Evolutionary conservation across 1,284 basidiomycete species (phyloP).

Genomic region (Malassezia japonica): DNA sequence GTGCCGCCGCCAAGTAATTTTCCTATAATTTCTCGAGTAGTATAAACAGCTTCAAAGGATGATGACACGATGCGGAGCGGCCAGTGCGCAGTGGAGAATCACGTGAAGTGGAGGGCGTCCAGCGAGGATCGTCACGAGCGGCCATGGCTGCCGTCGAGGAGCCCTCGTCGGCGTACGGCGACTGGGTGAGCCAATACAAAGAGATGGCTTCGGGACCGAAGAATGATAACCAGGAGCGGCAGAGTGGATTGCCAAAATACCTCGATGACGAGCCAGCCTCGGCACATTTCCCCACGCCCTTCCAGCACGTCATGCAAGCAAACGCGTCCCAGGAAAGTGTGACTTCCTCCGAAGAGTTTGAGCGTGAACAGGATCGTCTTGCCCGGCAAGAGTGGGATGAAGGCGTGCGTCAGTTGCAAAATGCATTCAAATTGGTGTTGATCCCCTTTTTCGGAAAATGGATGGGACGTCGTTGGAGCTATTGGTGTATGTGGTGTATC

Average conservation of each 20-base stretch:
- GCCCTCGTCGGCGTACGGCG: too few species aligned
- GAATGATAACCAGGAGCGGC: neutral
- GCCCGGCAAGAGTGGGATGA: conserved; percentile 88
- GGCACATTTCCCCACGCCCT: neutral
- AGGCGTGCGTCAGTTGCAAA: conserved; percentile 68
- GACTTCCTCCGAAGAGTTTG: conserved; percentile 59
- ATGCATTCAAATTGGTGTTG: conserved; percentile 67
- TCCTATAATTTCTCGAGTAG: too few species aligned
- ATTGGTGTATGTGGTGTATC: conserved; percentile 53
- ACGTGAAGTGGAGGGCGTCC: too few species aligned
- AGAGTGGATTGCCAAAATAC: conserved; percentile 2
- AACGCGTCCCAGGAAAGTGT: conserved; percentile 7
- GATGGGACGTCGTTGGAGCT: conserved; percentile 71
- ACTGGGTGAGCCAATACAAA: conserved; percentile 1
- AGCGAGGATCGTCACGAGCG: too few species aligned
- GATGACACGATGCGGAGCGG: too few species aligned
- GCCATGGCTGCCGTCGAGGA: too few species aligned
- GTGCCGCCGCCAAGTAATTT: neutral
- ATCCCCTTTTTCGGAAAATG: conserved; percentile 79
- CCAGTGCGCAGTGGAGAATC: too few species aligned
- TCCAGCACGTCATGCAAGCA: neutral
- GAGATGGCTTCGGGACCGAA: neutral
- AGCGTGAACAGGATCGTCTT: conserved; percentile 54
- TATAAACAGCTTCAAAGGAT: too few species aligned
- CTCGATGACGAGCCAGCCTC: neutral